Base-by-base conservation (phyloP, 148 eudicot species). In the Selenicereus undatus region DNA sequence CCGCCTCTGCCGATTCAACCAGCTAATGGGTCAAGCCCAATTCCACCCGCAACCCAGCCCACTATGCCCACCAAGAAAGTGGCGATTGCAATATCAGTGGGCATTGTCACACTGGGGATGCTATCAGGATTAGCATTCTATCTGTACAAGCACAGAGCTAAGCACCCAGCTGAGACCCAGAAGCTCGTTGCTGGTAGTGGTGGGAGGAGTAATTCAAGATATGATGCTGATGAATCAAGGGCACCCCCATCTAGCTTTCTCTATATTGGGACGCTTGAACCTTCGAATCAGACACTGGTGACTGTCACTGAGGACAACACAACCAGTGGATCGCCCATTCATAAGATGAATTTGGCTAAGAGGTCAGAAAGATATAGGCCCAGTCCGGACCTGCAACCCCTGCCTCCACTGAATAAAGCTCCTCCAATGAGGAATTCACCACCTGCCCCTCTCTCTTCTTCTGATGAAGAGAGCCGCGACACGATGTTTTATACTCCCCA, bases 201-300 rank as follows among this genome's bases (percentile, higher is more conserved):
- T 10, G 68, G 12, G 29, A 64, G 80, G 9, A 52, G 8, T 39
- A 39, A 83, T 71, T 80, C 92, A 0, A 87, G 90, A 64, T 36
- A 73, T 48, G 65, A 58, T 11, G 81, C 81, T 21, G 82, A 78
- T 32, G 68, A 90, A 32, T 85, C 96, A n/a, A 82, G 87, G 45
- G 83, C 75, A 24, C 88, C 97, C n/a, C 92, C 97, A 1, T 89
- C 98, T 8, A 87, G 73, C 50, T 88, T 93, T 77, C 90, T 96
- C 3, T 94, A 96, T 76, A 90, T 93, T 69, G 98, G 99, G 1
- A 93, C 95, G 6, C 94, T 96, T 18, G 98, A 93, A 82, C 97
- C 98, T 18, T 76, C 93, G 8, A 84, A 71, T 65, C 84, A 82
- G 68, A 84, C 85, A 85, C 81, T 91, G 20, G 79, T 77, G 58